Base-by-base conservation (phyloP, 2,329 filamentous ascomycete genomes). In the Fusarium caatingaense region DNA sequence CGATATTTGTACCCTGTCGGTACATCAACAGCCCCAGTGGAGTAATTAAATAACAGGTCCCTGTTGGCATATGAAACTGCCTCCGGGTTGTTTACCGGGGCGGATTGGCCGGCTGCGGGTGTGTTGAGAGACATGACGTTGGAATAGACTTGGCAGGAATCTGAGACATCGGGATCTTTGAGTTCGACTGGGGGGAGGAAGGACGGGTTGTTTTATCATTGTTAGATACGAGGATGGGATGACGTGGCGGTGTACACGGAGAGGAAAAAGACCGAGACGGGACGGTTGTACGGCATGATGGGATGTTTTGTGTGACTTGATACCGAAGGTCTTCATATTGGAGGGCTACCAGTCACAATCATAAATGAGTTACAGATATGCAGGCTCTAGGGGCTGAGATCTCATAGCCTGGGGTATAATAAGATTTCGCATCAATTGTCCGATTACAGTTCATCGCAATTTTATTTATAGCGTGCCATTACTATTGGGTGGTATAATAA, bases 1-100 rank as follows among this genome's bases (percentile, higher is more conserved):
- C 66, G 72, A 25, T 74, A 74, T 32, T 64, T 74, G 62, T 59
- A 73, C 4, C 57, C 61, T 2, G 9, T 60, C 4, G 72, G 72
- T 5, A 74, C 37, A 21, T 68, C 56, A 1, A 66, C 50, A 9
- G 21, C 20, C 8, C 64, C 62, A 4, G 64, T 70, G 2, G 69
- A 72, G 11, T 72, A 47, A 28, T 72, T 64, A 23, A 61, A 72
- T 11, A 72, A 15, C 0, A 40, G 11, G 1, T 72, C 53, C 3
- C 32, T 42, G 0, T 66, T 21, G 2, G 3, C n/a, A 2, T 68
- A 67, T 0, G 65, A 9, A 12, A 72, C 15, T 2, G 68, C 68
- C 27, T 72, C 68, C 2, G 68, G 69, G 13, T 72, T 72, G 8
- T 44, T 55, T 4, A 72, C 69, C 0, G 68, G 68, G 18, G 56